Evolutionary conservation across 768 basidiomycete species (phyloP).

Genomic region (Naganishia onofrii): DNA sequence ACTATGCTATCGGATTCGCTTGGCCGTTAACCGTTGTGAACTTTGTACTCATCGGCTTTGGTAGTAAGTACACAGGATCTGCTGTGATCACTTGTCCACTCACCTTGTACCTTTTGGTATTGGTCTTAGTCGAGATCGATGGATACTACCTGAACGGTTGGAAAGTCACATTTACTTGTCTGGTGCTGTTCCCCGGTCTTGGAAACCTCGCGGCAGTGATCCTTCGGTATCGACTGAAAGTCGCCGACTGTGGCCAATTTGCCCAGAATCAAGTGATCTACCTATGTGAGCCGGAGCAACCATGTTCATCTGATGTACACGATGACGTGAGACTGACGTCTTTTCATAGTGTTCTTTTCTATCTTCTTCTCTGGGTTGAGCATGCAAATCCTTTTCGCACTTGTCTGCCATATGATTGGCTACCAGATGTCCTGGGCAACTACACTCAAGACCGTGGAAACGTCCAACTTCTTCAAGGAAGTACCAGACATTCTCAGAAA

Average conservation of each 20-base stretch:
- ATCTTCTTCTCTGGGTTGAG: conserved; percentile 60
- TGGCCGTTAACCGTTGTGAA: conserved; percentile 66
- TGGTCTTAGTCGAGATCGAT: not conserved
- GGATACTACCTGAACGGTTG: conserved; percentile 11
- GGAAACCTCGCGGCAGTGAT: conserved; percentile 62
- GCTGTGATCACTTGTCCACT: not conserved
- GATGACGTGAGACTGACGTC: no score
- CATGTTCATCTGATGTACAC: no score
- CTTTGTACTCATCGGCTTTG: conserved; percentile 24
- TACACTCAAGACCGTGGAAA: not conserved
- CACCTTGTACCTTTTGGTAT: not conserved
- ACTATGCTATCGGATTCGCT: conserved; percentile 60
- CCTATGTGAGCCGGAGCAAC: not conserved
- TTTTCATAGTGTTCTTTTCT: conserved; percentile 61
- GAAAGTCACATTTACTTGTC: not conserved
- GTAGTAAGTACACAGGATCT: not conserved
- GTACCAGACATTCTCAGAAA: conserved; percentile 78
- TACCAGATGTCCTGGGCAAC: conserved; percentile 45
- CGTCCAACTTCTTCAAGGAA: conserved; percentile 84
- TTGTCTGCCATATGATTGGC: conserved; percentile 61
- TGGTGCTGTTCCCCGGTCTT: conserved; percentile 59
- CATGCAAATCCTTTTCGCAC: conserved; percentile 64
- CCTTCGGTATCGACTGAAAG: conserved; percentile 36
- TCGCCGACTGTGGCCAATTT: conserved; percentile 1
- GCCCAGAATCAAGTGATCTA: not conserved